Base-by-base conservation (phyloP, 139 green algal genomes). In the Chlorella sp. region DNA sequence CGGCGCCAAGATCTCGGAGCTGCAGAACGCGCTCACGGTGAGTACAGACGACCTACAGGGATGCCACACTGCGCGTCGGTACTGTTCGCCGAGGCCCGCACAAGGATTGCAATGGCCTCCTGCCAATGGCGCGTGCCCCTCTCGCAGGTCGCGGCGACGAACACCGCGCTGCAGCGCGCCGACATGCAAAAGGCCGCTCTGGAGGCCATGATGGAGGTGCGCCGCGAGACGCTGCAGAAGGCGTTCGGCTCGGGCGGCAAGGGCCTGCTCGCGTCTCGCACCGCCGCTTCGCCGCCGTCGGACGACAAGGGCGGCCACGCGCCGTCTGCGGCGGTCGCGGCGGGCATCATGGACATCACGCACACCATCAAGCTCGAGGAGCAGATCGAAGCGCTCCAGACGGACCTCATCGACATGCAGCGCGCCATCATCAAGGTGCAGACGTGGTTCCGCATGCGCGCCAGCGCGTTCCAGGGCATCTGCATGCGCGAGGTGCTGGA, bases 381-480 rank as follows among this genome's bases (percentile, higher is more conserved):
- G 27, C 68, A 79, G 68, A 42, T 83, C 49, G 72, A 83, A 49
- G 49, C 49, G 32, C 31, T 33, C 6, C 65, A 79, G 62, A 72
- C 42, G 23, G 72, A 83, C 49, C 63, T 83, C 65, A 61, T 83
- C 27, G 74, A 69, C 61, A 69, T 69, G 63, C 68, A 83, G 72
- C 49, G 77, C 26, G 35, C 77, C 23, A 76, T 83, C 30, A 36
- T 33, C 34, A 83, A 83, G 67, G 69, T 79, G 32, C 64, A 77
- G 62, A 71, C 72, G 6, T 77, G 73, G 73, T 82, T 83, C 77
- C 76, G 74, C 62, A 83, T 83, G 77, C 77, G 77, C 35, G 62
- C 29, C 31, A 35, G 5, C 35, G 55, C 77, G 27, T 79, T 83
- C 62, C 62, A 71, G 6, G 74, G 63, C 3, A 69, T 69, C 3